These are phyloP conservation scores for Keithomyces neogunnii DNA, from an alignment of 2,329 filamentous ascomycete genomes.

Conservation along the genomic window DNA sequence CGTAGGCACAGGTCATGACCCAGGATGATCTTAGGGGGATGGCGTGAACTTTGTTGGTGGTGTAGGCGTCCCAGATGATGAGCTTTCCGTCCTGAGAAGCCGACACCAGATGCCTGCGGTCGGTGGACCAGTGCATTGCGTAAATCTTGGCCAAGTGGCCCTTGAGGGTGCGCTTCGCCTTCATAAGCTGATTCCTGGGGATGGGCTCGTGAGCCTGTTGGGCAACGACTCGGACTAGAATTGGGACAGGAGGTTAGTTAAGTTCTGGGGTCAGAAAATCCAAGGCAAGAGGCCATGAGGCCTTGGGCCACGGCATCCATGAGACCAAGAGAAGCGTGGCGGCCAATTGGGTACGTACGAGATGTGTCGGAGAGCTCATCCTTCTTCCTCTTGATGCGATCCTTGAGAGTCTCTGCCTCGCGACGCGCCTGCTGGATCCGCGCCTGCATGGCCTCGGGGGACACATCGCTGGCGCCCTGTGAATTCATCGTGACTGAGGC, in stretches of 20 bases:
- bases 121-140: conserved; percentile 99
- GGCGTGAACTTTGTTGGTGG: conserved; percentile 98
- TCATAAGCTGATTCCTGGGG: conserved; percentile 88
- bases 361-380: conserved; percentile 98
- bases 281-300: not conserved
- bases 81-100: conserved; percentile 98
- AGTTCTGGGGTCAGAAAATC: not conserved
- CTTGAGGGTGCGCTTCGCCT: conserved; percentile 92
- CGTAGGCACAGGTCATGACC: conserved; percentile 99
- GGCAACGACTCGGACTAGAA: conserved; percentile 79
- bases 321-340: not conserved
- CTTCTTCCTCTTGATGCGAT: conserved; percentile 99
- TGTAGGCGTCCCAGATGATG: conserved; percentile 99
- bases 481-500: conserved; percentile 40
- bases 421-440: conserved; percentile 86
- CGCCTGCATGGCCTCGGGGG: conserved; percentile 79
- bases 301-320: not conserved
- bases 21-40: conserved; percentile 95
- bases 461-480: conserved; percentile 53
- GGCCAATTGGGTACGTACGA: conserved; percentile 55
- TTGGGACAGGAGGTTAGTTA: conserved; percentile 15
- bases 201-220: conserved; percentile 87
- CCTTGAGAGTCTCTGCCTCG: conserved; percentile 96
- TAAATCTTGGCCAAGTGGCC: conserved; percentile 99
- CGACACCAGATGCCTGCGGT: conserved; percentile 92